Evolutionary conservation across 2,329 filamentous ascomycete genomes (phyloP).

Genomic region (Beauveria pseudobassiana): DNA sequence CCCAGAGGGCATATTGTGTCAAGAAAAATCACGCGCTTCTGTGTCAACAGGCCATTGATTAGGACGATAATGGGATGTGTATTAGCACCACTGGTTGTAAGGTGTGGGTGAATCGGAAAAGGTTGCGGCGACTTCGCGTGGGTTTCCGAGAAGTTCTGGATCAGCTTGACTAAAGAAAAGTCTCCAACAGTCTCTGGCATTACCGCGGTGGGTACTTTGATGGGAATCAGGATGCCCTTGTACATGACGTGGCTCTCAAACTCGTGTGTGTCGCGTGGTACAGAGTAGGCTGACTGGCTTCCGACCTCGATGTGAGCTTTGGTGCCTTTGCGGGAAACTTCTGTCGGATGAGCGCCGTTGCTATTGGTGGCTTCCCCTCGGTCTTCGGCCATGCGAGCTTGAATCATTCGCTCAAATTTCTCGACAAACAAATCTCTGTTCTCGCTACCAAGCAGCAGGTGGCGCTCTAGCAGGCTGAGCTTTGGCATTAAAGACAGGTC

Average conservation of each 20-base stretch:
- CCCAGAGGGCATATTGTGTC: constrained; percentile 92
- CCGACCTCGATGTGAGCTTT: constrained; percentile 54
- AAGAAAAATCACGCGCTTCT: constrained; percentile 93
- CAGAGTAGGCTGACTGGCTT: constrained; percentile 54
- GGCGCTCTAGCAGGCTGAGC: constrained; percentile 73
- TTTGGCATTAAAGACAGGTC: constrained; percentile 89
- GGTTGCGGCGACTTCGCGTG: constrained; percentile 78
- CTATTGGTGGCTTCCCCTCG: constrained; percentile 31
- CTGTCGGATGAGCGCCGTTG: constrained; percentile 36
- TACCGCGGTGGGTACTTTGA: constrained; percentile 90
- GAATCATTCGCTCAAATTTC: constrained; percentile 93
- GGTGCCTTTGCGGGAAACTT: constrained; percentile 53
- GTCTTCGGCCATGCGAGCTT: constrained; percentile 68
- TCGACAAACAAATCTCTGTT: constrained; percentile 96
- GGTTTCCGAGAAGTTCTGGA: constrained; percentile 82
- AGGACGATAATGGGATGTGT: constrained; percentile 95
- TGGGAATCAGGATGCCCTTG: constrained; percentile 91
- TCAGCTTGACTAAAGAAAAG: constrained; percentile 94
- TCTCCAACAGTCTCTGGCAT: constrained; percentile 96
- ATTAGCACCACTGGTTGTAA: constrained; percentile 81
- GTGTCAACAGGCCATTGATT: constrained; percentile 87
- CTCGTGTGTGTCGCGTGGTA: constrained; percentile 93
- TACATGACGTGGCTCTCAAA: constrained; percentile 95
- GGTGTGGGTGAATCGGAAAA: constrained; percentile 79
- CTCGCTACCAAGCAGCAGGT: constrained; percentile 81